These are phyloP conservation scores for Debaryomycetaceae sp. DNA, from an alignment of 1,139 yeast genomes.

Conservation along the genomic window DNA sequence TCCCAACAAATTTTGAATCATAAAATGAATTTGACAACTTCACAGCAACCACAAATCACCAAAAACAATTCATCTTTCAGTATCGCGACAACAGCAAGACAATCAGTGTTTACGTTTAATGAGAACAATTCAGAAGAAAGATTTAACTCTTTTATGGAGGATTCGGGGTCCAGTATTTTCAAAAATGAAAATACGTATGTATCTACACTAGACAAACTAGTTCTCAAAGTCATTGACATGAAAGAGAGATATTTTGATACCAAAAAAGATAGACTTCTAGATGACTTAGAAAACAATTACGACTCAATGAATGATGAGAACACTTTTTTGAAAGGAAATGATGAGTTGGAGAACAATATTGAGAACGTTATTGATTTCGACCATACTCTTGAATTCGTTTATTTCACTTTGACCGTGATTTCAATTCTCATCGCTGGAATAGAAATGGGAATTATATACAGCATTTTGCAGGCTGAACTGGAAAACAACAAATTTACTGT, in stretches of 20 bases:
- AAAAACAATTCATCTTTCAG: constrained; percentile 3
- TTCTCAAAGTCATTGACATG: constrained; percentile 16
- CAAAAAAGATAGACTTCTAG: constrained; percentile 1
- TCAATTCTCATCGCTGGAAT: constrained; percentile 41
- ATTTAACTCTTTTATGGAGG: neutral
- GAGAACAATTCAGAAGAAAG: constrained; percentile 1
- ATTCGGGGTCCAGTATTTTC: neutral
- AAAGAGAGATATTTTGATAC: constrained; percentile 9
- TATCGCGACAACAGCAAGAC: constrained; percentile 2
- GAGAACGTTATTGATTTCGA: constrained; percentile 35
- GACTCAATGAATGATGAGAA: constrained; percentile 36
- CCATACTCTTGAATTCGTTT: constrained; percentile 32
- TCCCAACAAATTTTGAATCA: constrained; percentile 30
- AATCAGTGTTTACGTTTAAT: constrained; percentile 1
- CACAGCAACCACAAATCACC: constrained; percentile 7
- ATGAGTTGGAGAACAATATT: constrained; percentile 14
- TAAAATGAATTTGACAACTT: constrained; percentile 32
- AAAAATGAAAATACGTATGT: neutral
- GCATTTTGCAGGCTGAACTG: constrained; percentile 24
- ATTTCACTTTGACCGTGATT: constrained; percentile 33
- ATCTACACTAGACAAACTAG: constrained; percentile 5
- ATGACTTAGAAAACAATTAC: constrained; percentile 13
- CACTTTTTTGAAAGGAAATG: constrained; percentile 14
- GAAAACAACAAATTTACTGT: constrained; percentile 22
- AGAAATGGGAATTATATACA: constrained; percentile 41